Base-by-base conservation (phyloP, 495 filamentous ascomycete species). In the Astrothelium macrocarpum region DNA sequence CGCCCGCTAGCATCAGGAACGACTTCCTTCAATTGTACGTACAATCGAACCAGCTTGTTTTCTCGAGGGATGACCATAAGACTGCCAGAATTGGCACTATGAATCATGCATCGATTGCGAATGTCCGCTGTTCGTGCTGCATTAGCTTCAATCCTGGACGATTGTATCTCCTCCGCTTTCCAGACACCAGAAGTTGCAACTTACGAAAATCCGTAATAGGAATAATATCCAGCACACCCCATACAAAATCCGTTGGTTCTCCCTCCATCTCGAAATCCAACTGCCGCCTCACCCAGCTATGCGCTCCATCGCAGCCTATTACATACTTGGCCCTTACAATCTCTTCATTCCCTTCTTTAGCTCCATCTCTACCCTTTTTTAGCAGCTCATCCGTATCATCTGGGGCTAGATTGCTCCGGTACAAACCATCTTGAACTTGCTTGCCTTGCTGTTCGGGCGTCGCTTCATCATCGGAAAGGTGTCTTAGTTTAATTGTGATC, bases 21-120 rank as follows among this genome's bases (percentile, higher is more conserved):
- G 31, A 75, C 62, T 2, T 75, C 73, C 4, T 82, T 79, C 20
- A 89, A 78, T 65, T 88, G 85, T 49, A 88, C 84, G 65, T 90
- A 91, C 1, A 91, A 68, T n/a, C 87, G 81, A 18, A 87, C 83
- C 1, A 87, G 74, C 67, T 81, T 82, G 65, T 82, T 83, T 66
- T 90, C 87, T 23, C 88, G 80, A 0, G 88, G 87, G 32, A 91
- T 84, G 2, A 88, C 69, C 73, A 91, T 86, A 28, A 90, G 76
- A 16, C 81, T 85, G 1, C 87, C 87, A 0, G 80, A 79, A 14
- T 74, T 75, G 10, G 82, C 81, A 10, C 84, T 85, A 70, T 90
- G 87, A 61, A 90, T 85, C 16, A 85, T 82, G 64, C 85, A 84
- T 62, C 84, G 79, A 71, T 81, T 84, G 59, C 87, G 77, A 59